Percentiles rank a stretch among this genome's conserved stretches.
Evolutionary conservation across 2,329 filamentous ascomycete genomes (phyloP).

Genomic region (Pseudofabraea citricarpa): DNA sequence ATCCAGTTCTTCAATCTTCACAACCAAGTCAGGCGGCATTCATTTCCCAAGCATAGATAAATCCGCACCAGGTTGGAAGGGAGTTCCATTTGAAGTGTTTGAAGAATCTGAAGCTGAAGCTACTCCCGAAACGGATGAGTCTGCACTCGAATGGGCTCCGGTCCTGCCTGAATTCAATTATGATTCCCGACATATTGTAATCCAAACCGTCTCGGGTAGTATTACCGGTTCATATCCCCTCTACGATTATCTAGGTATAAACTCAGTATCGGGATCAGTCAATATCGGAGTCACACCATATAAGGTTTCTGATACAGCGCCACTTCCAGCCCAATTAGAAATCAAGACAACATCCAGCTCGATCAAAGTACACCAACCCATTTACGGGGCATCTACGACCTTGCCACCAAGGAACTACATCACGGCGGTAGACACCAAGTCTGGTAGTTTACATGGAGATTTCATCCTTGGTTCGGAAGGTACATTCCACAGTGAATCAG

Average conservation of each 20-base stretch:
- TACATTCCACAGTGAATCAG: constrained; percentile 16
- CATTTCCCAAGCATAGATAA: constrained; percentile 14
- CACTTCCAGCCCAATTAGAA: constrained; percentile 20
- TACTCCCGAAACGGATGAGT: neutral
- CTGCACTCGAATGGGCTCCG: neutral
- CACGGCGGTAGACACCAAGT: constrained; percentile 19
- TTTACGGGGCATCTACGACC: constrained; percentile 11
- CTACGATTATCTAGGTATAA: constrained; percentile 19
- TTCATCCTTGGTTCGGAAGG: constrained; percentile 20
- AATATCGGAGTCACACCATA: constrained; percentile 16
- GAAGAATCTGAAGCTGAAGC: too few species aligned
- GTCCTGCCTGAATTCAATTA: neutral
- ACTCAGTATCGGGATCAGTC: constrained; percentile 20
- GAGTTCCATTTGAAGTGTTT: neutral
- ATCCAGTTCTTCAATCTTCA: constrained; percentile 12
- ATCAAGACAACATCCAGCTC: constrained; percentile 18
- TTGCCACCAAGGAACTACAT: constrained; percentile 24
- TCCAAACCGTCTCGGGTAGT: constrained; percentile 21
- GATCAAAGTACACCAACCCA: constrained; percentile 17
- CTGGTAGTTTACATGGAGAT: constrained; percentile 19
- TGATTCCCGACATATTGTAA: constrained; percentile 17
- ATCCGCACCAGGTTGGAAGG: neutral
- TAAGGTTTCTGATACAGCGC: constrained; percentile 11
- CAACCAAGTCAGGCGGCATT: constrained; percentile 17
- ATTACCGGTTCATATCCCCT: constrained; percentile 25